Evolutionary conservation across 169 alveolate species (phyloP), one percentile per base, ranked within the genome.

Genomic region (Plasmodium cynomolgi): DNA sequence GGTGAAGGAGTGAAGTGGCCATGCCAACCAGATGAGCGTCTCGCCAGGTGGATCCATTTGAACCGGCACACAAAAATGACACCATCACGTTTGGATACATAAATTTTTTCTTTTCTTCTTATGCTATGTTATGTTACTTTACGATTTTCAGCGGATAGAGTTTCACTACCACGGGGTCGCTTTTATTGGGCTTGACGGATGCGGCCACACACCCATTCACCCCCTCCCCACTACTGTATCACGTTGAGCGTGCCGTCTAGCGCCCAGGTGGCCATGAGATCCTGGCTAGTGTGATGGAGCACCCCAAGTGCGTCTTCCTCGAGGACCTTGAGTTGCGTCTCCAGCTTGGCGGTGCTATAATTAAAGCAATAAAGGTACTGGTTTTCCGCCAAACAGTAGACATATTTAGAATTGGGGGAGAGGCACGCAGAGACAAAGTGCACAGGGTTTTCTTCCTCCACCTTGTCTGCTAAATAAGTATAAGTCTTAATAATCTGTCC

Each of bases 331-430:
- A 95, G 81, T 74, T 92, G 95, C 75, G 92, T 83, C 26, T 93
- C 96, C 73, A 96, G 84, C 23, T 81, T 73, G 20, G 95, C 93
- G 0, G 96, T 91, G 37, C 62, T 81, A 77, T 92, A 85, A 95
- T 96, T 92, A 92, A 96, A 96, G 41, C 96, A 95, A 81, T 96
- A 96, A 62, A 96, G 84, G 91, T 68, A 37, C 44, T 96, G 94
- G 77, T 95, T 95, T 44, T 96, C 97, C 33, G 96, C 97, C 74
- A 96, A 84, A 11, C 97, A 92, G 91, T 96, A 96, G 2, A 95
- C 95, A 93, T 96, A 96, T 91, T 96, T 95, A 72, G 72, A 82
- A 68, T 75, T 93, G 84, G 96, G 93, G 33, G 97, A 96, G 20
- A 93, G 94, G 93, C 88, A 92, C 74, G 80, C 92, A 58, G 20